Evolutionary conservation across 2,329 filamentous ascomycete species (phyloP).

Genomic region (Plectosphaerella sp.): DNA sequence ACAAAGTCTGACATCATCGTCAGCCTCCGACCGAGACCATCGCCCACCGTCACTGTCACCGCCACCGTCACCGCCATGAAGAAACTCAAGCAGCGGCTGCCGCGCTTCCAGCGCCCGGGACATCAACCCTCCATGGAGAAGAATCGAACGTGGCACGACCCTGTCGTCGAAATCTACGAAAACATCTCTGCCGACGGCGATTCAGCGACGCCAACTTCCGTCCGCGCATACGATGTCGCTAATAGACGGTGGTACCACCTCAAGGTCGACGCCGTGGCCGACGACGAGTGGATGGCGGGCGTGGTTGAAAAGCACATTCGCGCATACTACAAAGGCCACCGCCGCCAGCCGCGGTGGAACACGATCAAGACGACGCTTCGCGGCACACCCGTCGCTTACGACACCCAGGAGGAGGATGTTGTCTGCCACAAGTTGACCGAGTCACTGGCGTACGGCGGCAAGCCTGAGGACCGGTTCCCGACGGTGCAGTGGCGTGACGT

Average conservation of each 20-base stretch:
- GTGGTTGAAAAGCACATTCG: constrained; percentile 4
- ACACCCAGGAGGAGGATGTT: neutral
- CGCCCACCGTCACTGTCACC: too few relatives aligned
- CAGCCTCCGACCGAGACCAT: neutral
- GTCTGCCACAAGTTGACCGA: constrained; percentile 5
- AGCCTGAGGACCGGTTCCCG: constrained; percentile 6
- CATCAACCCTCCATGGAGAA: neutral
- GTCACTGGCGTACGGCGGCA: constrained; percentile 5
- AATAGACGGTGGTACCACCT: constrained; percentile 14
- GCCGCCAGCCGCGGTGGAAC: constrained; percentile 3
- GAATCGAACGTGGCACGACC: constrained; percentile 9
- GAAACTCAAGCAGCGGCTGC: neutral
- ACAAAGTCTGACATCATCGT: neutral
- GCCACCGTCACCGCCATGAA: neutral
- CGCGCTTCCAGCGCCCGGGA: neutral
- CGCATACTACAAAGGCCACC: constrained; percentile 2
- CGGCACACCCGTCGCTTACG: constrained; percentile 1
- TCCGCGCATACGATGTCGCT: constrained; percentile 10
- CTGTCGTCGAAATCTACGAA: constrained; percentile 10
- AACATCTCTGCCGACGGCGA: constrained; percentile 2
- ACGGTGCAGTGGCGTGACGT: constrained; percentile 4
- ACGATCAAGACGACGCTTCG: constrained; percentile 3
- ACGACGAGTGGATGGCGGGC: constrained; percentile 4
- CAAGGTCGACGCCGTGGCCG: constrained; percentile 7
- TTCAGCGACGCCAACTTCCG: constrained; percentile 1